A percentile compares a stretch with the other conserved stretches of the same genome.
Evolutionary conservation across 2,329 filamentous ascomycete species (phyloP).

Genomic region (Diaporthe sp.): DNA sequence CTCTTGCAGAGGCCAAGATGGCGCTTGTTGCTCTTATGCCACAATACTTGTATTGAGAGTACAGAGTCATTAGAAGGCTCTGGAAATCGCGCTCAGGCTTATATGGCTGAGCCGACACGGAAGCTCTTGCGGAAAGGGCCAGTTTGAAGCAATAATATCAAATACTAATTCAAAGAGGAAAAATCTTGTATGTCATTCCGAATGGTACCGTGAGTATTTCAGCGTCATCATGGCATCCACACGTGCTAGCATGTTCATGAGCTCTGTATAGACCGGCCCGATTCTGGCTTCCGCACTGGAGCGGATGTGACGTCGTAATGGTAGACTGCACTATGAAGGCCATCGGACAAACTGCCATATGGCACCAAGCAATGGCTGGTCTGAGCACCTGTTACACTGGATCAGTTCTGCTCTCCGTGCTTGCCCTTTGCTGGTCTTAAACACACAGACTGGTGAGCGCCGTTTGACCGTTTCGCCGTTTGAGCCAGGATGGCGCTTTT

Average conservation of each 20-base stretch:
- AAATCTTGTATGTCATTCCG: neutral
- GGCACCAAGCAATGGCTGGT: no score
- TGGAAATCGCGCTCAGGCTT: no score
- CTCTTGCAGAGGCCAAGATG: no score
- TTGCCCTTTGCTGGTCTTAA: neutral
- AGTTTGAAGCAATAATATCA: no score
- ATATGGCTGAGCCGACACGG: no score
- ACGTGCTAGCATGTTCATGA: no score
- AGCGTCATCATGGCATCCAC: neutral
- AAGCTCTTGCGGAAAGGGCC: no score
- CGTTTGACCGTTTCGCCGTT: slow-evolving; percentile 8
- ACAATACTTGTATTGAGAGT: no score
- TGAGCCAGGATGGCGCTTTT: neutral
- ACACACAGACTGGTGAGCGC: slow-evolving; percentile 25
- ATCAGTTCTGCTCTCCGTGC: no score
- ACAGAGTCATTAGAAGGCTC: no score
- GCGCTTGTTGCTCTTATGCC: no score
- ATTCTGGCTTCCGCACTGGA: neutral
- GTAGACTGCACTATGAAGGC: neutral
- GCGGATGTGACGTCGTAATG: neutral
- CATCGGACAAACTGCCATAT: neutral
- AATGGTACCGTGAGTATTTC: neutral
- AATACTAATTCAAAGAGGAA: no score
- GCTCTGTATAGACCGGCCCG: neutral
- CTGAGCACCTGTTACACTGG: neutral